These are phyloP conservation scores for Cladosporium sp. DNA, from an alignment of 2,329 filamentous ascomycete species.

Conservation along the genomic window DNA sequence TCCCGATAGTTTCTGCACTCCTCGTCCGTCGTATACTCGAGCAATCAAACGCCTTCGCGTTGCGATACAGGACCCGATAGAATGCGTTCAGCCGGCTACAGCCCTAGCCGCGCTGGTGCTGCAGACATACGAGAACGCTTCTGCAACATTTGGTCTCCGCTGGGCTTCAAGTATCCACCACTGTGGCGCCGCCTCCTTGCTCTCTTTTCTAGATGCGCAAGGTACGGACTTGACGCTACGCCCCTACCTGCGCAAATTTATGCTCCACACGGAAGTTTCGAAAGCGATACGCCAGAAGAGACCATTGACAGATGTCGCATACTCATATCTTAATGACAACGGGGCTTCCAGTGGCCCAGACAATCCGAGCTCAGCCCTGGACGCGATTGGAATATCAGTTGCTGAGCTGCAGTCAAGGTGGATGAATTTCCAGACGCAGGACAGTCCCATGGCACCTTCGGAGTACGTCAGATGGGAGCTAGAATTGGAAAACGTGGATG, in stretches of 20 bases:
- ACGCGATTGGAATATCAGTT: no score
- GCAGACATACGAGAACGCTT: not conserved
- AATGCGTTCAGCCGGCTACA: not conserved
- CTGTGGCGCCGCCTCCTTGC: no score
- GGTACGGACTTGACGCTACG: not conserved
- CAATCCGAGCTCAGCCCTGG: no score
- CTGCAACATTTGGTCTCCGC: not conserved
- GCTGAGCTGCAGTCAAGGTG: no score
- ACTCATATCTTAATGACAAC: not conserved
- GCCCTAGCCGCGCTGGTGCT: not conserved
- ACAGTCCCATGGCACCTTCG: no score
- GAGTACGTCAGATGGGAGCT: no score
- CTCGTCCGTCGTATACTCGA: no score
- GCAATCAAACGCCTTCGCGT: no score
- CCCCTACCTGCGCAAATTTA: not conserved
- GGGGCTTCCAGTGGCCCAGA: no score
- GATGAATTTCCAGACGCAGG: no score
- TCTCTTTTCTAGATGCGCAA: not conserved
- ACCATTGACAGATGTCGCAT: not conserved
- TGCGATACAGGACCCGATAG: not conserved
- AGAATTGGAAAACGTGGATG: no score
- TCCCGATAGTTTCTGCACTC: no score
- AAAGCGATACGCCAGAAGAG: not conserved
- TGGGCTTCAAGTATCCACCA: not conserved
- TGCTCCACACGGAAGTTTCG: constrained; percentile 6